Evolutionary conservation across 192 early-diverging fungal species (phyloP), one percentile per base, ranked within the genome.

Genomic region (Entomortierella lignicola): DNA sequence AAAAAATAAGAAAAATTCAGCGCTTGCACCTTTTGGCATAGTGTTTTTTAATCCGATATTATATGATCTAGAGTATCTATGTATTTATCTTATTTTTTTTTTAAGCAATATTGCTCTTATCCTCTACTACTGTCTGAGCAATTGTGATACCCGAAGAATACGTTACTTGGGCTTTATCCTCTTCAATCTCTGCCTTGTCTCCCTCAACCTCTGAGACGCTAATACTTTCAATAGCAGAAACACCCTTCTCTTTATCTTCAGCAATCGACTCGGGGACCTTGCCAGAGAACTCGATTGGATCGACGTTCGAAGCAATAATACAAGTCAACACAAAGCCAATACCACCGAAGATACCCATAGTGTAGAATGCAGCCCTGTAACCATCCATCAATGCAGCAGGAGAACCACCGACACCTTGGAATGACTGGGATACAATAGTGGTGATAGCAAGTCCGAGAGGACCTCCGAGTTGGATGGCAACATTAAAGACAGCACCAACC

Each of bases 401-500:
- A n/a, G 31, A 42, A 17, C 27, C 60, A 15, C 13, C 55, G 5
- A 44, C 8, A 31, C 51, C 53, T 0, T 54, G 52, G 55, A 59
- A 47, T 1, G 66, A 34, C 21, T 72, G 69, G 2, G 70, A 56
- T 25, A 79, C 55, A 32, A 77, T 77, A 25, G 69, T 79, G 20
- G 70, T 54, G 30, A 83, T 72, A 13, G 81, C 81, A n/a, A 79
- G 61, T 4, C 81, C 74, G 8, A 83, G 62, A 31, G 74, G 69
- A 25, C 69, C 74, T 53, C 81, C 81, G 0, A 83, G 44, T 48
- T 83, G 81, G 5, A 77, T 63, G 30, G 64, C 75, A 20, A 79
- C 75, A 23, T 79, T 83, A 29, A 72, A 83, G 29, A 83, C 61
- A 0, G 81, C 81, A 30, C 75, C 75, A 20, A 79, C 75, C 1